Evolutionary conservation across 1,284 basidiomycete genomes (phyloP).

Genomic region (Cryptococcus sp.): DNA sequence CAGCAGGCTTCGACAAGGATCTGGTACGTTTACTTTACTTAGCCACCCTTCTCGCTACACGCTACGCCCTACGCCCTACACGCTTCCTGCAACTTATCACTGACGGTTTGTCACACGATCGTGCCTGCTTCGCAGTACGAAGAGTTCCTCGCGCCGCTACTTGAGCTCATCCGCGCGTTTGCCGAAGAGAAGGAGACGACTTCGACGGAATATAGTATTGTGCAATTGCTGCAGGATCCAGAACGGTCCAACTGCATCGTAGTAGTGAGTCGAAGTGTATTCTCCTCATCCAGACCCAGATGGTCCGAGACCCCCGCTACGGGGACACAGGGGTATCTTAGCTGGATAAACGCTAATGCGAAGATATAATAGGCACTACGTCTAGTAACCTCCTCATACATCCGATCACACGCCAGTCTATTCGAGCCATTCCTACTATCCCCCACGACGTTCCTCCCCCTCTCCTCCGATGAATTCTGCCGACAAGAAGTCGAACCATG

Average conservation of each 20-base stretch:
- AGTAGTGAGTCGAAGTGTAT: constrained; percentile 49
- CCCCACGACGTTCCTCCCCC: constrained; percentile 65
- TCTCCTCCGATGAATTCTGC: constrained; percentile 69
- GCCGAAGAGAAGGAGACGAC: constrained; percentile 47
- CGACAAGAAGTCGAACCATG: constrained; percentile 73
- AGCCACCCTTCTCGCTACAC: neutral
- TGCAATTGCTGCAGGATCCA: constrained; percentile 47
- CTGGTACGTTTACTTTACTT: constrained; percentile 55
- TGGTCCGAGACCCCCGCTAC: too few species aligned
- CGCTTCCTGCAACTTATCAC: too few species aligned
- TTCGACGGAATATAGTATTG: constrained; percentile 41
- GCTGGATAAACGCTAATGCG: too few species aligned
- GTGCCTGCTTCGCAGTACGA: constrained; percentile 30
- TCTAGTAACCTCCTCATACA: constrained; percentile 77
- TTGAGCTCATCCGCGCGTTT: constrained; percentile 38
- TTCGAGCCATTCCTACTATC: constrained; percentile 75
- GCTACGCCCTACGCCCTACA: too few species aligned
- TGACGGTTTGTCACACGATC: too few species aligned
- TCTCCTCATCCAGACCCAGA: too few species aligned
- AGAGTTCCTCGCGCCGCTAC: constrained; percentile 47
- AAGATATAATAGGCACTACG: constrained; percentile 67
- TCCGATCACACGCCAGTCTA: constrained; percentile 65
- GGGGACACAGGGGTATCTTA: too few species aligned
- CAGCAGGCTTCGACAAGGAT: constrained; percentile 67
- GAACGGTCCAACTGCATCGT: constrained; percentile 51